Evolutionary conservation across 208 protist species (phyloP).

Genomic region (Blechomonas ayalai): DNA sequence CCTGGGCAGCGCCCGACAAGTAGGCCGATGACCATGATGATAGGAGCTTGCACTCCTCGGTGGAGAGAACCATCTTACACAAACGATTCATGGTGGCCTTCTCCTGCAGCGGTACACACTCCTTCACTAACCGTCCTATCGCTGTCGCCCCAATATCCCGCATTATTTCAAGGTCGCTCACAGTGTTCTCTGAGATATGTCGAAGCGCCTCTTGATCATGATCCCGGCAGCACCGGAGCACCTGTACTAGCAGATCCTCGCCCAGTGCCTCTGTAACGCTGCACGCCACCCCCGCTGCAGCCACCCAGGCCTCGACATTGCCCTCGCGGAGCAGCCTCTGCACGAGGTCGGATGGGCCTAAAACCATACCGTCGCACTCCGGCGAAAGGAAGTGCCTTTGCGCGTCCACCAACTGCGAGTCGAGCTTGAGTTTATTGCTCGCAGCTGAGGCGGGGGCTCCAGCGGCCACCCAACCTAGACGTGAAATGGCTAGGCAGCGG

Average conservation of each 20-base stretch:
- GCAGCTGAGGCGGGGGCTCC: constrained; percentile 19
- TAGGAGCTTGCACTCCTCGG: constrained; percentile 40
- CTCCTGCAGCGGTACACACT: constrained; percentile 20
- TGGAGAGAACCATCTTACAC: constrained; percentile 35
- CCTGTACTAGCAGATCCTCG: constrained; percentile 59
- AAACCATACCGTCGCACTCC: constrained; percentile 12
- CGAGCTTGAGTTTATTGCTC: constrained; percentile 31
- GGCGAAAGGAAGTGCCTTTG: constrained; percentile 44
- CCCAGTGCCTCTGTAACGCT: constrained; percentile 21
- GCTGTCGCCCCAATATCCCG: constrained; percentile 32
- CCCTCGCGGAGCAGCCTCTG: constrained; percentile 41
- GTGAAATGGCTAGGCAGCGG: constrained; percentile 45
- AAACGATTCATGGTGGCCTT: constrained; percentile 16
- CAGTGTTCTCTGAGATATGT: constrained; percentile 23
- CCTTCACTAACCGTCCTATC: constrained; percentile 31
- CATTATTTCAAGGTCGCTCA: constrained; percentile 60
- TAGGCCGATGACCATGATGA: constrained; percentile 37
- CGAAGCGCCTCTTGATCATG: constrained; percentile 39
- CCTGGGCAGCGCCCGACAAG: no score
- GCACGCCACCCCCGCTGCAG: constrained; percentile 35
- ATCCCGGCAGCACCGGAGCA: constrained; percentile 43
- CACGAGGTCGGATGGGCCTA: constrained; percentile 47
- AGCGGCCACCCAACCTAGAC: constrained; percentile 45
- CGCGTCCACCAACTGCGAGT: constrained; percentile 25
- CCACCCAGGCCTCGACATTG: constrained; percentile 49